Evolutionary conservation across 371 early-diverging fungal genomes (phyloP).

Genomic region (Coemansia sp.): DNA sequence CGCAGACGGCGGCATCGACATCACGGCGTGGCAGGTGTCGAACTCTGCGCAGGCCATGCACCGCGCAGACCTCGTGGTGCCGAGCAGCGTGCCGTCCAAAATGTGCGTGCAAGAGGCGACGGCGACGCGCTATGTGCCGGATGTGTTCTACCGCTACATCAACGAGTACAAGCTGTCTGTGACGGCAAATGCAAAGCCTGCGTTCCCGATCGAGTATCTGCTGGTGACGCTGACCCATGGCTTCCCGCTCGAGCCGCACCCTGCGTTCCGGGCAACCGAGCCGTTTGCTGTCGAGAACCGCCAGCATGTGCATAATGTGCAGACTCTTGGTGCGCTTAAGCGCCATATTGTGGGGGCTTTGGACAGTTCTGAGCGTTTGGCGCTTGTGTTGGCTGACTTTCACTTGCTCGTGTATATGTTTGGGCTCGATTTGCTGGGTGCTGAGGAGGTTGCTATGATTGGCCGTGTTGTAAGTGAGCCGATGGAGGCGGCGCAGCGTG

Average conservation of each 20-base stretch:
- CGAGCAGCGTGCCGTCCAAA: slow-evolving; percentile 82
- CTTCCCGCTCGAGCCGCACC: slow-evolving; percentile 80
- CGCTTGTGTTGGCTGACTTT: slow-evolving; percentile 62
- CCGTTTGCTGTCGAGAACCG: slow-evolving; percentile 81
- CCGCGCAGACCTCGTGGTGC: slow-evolving; percentile 89
- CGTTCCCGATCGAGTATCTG: slow-evolving; percentile 95
- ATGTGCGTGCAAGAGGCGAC: slow-evolving; percentile 86
- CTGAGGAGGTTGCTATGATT: slow-evolving; percentile 61
- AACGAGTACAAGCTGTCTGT: slow-evolving; percentile 91
- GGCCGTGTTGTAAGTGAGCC: slow-evolving; percentile 58
- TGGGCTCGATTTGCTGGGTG: slow-evolving; percentile 26
- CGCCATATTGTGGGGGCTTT: slow-evolving; percentile 49
- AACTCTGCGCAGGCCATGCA: slow-evolving; percentile 89
- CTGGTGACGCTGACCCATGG: slow-evolving; percentile 96
- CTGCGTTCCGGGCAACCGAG: slow-evolving; percentile 65
- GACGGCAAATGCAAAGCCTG: slow-evolving; percentile 82
- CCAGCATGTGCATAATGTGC: slow-evolving; percentile 36
- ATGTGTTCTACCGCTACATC: slow-evolving; percentile 92
- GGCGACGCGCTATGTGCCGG: slow-evolving; percentile 85
- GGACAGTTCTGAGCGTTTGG: slow-evolving; percentile 47
- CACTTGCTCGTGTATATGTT: slow-evolving; percentile 74
- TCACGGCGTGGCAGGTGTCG: slow-evolving; percentile 91
- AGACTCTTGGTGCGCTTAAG: slow-evolving; percentile 54
- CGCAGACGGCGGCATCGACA: slow-evolving; percentile 79
- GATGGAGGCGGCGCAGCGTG: slow-evolving; percentile 47